Evolutionary conservation across 2,329 filamentous ascomycete species (phyloP).

Genomic region (Epichloe bromicola): DNA sequence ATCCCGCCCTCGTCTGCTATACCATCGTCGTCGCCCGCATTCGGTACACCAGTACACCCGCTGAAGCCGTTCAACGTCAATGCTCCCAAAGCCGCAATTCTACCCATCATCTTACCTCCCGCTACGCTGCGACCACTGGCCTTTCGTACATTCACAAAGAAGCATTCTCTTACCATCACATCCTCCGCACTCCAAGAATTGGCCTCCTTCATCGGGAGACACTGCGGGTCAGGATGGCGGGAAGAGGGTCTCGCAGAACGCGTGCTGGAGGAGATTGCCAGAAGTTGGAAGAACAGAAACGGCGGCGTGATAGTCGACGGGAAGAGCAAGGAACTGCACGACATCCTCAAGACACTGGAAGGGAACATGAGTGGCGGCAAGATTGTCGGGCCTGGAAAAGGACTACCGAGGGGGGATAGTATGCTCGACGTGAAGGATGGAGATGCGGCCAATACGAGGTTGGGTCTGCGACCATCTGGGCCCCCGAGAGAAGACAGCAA

Average conservation of each 20-base stretch:
- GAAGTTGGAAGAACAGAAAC: constrained; percentile 80
- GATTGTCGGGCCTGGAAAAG: constrained; percentile 38
- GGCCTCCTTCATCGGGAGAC: constrained; percentile 78
- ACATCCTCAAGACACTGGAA: constrained; percentile 73
- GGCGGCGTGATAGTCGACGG: constrained; percentile 89
- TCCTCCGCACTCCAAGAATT: constrained; percentile 76
- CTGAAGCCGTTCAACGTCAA: constrained; percentile 49
- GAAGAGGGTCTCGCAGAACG: constrained; percentile 89
- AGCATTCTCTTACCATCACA: constrained; percentile 85
- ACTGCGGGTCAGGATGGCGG: constrained; percentile 92
- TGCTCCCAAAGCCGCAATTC: constrained; percentile 48
- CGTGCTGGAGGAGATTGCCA: constrained; percentile 82
- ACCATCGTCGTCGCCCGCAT: constrained; percentile 81
- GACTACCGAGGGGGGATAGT: constrained; percentile 43
- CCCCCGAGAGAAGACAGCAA: constrained; percentile 48
- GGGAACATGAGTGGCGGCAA: constrained; percentile 81
- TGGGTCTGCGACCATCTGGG: constrained; percentile 35
- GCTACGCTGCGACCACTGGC: constrained; percentile 79
- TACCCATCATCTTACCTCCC: constrained; percentile 82
- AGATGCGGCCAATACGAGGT: constrained; percentile 39
- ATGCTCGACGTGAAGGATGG: constrained; percentile 44
- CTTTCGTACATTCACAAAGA: constrained; percentile 93
- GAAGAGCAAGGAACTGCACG: constrained; percentile 57
- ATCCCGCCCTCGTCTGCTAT: constrained; percentile 41
- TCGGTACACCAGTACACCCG: constrained; percentile 75